Evolutionary conservation across 2,329 filamentous ascomycete genomes (phyloP).

Genomic region (Calcarisporium arbuscula): DNA sequence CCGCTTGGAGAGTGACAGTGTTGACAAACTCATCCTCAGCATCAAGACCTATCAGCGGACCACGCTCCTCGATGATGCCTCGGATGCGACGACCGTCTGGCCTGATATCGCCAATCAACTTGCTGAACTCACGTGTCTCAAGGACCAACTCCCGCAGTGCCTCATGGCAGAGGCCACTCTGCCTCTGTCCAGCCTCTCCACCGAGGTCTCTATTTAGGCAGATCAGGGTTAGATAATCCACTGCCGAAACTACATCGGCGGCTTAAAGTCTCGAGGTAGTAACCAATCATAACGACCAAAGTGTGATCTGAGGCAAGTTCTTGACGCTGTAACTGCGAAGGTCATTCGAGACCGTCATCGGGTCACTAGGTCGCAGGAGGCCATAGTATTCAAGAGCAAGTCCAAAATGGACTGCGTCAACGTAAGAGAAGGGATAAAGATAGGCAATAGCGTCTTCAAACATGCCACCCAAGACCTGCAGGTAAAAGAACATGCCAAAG

Average conservation of each 20-base stretch:
- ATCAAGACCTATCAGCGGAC: constrained; percentile 70
- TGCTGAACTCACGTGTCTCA: constrained; percentile 95
- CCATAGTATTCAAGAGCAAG: constrained; percentile 87
- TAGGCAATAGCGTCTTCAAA: constrained; percentile 92
- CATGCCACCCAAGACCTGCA: constrained; percentile 84
- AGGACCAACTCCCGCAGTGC: constrained; percentile 88
- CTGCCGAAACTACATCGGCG: constrained; percentile 79
- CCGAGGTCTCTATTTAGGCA: constrained; percentile 83
- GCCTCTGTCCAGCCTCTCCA: constrained; percentile 67
- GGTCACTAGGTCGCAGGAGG: constrained; percentile 79
- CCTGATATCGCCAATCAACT: constrained; percentile 84
- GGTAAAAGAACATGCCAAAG: constrained; percentile 87
- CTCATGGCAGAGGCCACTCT: constrained; percentile 81
- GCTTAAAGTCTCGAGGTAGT: constrained; percentile 93
- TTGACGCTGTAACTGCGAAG: constrained; percentile 60
- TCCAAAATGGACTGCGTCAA: constrained; percentile 92
- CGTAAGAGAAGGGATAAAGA: constrained; percentile 84
- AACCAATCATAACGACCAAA: constrained; percentile 89
- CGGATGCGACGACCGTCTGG: constrained; percentile 78
- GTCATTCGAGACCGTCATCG: constrained; percentile 66
- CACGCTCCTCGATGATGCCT: constrained; percentile 81
- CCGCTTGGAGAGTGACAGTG: constrained; percentile 88
- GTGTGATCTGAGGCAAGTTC: constrained; percentile 75
- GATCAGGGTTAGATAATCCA: constrained; percentile 88
- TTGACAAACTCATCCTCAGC: constrained; percentile 81